Percentiles rank a stretch among this genome's conserved stretches.
Conservation (phyloP, 2,329 filamentous ascomycete genomes). For the Colletotrichum spaethianum region DNA sequence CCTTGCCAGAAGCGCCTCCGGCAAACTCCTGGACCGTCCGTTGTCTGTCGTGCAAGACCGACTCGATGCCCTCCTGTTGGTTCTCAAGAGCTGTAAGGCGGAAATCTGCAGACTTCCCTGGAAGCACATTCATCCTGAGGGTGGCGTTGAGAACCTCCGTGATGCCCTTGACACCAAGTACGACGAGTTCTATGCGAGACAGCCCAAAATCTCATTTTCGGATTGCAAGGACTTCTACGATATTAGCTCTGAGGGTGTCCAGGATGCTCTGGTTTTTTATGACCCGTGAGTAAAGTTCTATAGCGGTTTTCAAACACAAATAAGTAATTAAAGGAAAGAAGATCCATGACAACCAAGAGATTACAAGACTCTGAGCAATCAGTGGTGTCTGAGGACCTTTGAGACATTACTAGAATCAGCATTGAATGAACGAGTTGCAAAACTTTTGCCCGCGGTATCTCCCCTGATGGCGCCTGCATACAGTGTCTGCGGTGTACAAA, state of each 20-base stretch:
- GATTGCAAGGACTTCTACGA: conserved; percentile 71
- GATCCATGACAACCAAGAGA: not conserved
- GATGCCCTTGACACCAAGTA: conserved; percentile 65
- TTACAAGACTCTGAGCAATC: too few relatives aligned
- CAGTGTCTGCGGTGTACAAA: not conserved
- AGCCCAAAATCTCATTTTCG: conserved; percentile 64
- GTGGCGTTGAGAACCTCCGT: conserved; percentile 63
- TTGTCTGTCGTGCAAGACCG: conserved; percentile 60
- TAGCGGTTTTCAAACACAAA: not conserved
- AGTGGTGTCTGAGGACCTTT: not conserved
- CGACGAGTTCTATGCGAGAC: conserved; percentile 67
- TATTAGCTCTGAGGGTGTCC: conserved; percentile 68
- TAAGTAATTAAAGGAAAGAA: conserved; percentile 17
- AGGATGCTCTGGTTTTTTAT: conserved; percentile 44
- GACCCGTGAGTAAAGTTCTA: conserved; percentile 17
- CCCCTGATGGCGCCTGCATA: not conserved
- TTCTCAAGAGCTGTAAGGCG: conserved; percentile 73
- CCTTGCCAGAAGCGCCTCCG: conserved; percentile 44
- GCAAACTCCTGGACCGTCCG: conserved; percentile 50
- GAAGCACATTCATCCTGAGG: conserved; percentile 68
- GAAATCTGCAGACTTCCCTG: conserved; percentile 69
- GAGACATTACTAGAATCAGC: not conserved
- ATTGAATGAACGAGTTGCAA: not conserved
- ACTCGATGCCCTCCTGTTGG: conserved; percentile 71
- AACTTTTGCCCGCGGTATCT: too few relatives aligned